phyloP scores from a whole-genome alignment of 2,329 filamentous ascomycete genomes.

The Aspergillus tubingensis region DNA sequence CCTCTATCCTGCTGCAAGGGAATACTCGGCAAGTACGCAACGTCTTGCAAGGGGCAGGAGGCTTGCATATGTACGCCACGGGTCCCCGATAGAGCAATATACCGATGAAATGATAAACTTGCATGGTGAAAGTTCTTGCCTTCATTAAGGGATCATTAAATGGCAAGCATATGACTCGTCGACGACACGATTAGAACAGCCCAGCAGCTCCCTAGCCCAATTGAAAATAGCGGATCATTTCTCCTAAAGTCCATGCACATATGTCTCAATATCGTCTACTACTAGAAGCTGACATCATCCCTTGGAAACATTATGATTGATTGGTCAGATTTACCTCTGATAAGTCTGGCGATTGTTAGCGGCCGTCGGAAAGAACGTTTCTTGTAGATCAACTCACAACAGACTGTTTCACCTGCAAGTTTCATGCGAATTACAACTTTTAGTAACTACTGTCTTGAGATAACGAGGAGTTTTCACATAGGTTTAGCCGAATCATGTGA shows the following conservation, averaged over 20 bases:
- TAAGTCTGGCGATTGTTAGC: neutral
- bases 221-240: neutral
- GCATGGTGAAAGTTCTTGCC: neutral
- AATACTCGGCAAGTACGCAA: too few relatives aligned
- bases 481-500: too few relatives aligned
- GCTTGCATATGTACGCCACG: too few relatives aligned
- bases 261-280: neutral
- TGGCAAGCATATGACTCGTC: neutral
- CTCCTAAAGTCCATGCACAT: neutral
- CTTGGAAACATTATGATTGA: neutral
- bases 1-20: too few relatives aligned
- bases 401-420: too few relatives aligned
- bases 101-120: neutral
- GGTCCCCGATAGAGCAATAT: too few relatives aligned
- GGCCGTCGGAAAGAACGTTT: too few relatives aligned
- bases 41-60: too few relatives aligned
- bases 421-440: too few relatives aligned
- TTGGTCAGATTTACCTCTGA: neutral
- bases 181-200: neutral
- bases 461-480: too few relatives aligned
- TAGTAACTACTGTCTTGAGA: too few relatives aligned
- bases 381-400: too few relatives aligned
- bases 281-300: neutral
- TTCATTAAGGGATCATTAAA: neutral
- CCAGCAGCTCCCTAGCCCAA: neutral